Conservation (phyloP, 306 rosid species). For the barrel medic (Medicago truncatula) region MtrunA17r5.0-ANR NC_053044.1:27312501-27313000, state of each 20-base stretch:
- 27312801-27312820: not conserved
- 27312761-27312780: not conserved
- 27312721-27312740: constrained; percentile 47
- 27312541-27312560: constrained; percentile 85
- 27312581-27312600: constrained; percentile 46
- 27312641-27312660: constrained; percentile 28
- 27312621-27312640: constrained; percentile 11
- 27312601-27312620: constrained; percentile 70
- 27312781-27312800: not conserved
- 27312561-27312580: constrained; percentile 86
- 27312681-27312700: constrained; percentile 23
- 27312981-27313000: too few species aligned
- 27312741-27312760: constrained; percentile 33
- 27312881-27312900: too few species aligned
- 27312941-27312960: too few species aligned
- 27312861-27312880: not conserved
- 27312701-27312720: constrained; percentile 39
- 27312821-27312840: not conserved
- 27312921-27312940: too few species aligned
- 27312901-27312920: too few species aligned
- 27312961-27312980: too few species aligned
- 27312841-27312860: not conserved
- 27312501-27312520: constrained; percentile 96
- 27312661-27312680: constrained; percentile 40
- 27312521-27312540: constrained; percentile 97